These are phyloP conservation scores for Fraxinus excelsior DNA, from an alignment of 257 asterid species.

Conservation along the genomic window DNA sequence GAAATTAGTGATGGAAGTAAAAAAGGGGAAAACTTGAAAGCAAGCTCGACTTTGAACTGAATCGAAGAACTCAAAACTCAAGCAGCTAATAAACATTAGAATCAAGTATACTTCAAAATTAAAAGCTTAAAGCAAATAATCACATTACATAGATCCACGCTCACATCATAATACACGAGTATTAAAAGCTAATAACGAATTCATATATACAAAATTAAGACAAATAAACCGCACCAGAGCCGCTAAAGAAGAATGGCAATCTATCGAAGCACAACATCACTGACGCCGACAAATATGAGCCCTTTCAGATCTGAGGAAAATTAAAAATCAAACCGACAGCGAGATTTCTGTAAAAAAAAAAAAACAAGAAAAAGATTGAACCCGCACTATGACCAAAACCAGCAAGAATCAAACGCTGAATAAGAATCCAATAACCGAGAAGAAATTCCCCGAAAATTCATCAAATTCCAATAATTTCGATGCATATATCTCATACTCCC, in stretches of 20 bases:
- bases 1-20: background rate
- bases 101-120: background rate
- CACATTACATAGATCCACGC: background rate
- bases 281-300: constrained; percentile 37
- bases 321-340: constrained; percentile 24
- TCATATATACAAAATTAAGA: background rate
- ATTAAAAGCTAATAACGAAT: background rate
- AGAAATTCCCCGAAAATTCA: constrained; percentile 26
- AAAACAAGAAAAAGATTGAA: constrained; percentile 3
- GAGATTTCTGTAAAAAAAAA: constrained; percentile 25
- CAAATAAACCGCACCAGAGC: constrained; percentile 43
- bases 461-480: constrained; percentile 18
- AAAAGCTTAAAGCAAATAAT: constrained; percentile 12
- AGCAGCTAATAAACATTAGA: constrained; percentile 7
- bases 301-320: constrained; percentile 49
- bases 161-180: background rate
- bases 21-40: background rate
- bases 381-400: constrained; percentile 31
- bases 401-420: constrained; percentile 25
- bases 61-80: background rate
- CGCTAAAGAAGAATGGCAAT: constrained; percentile 28
- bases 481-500: constrained; percentile 29
- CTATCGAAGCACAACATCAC: constrained; percentile 41
- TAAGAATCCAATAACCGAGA: constrained; percentile 26
- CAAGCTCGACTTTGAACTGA: background rate